These are phyloP conservation scores for Geotrichum bryndzae DNA, from an alignment of 1,139 yeast genomes.

Conservation along the genomic window DNA sequence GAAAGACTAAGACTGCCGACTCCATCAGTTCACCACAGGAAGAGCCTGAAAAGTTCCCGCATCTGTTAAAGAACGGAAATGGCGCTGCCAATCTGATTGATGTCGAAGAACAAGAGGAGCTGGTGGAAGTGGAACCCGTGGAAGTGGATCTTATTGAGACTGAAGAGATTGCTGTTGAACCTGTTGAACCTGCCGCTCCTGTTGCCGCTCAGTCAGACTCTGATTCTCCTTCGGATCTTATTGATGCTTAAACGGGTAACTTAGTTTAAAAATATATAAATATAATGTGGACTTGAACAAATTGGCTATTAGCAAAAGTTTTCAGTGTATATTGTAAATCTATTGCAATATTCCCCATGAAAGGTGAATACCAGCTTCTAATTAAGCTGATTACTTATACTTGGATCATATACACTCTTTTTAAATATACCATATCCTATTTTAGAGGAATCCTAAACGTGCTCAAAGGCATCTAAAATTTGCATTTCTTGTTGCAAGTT, in stretches of 20 bases:
- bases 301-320: background rate
- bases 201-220: background rate
- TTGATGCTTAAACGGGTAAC: background rate
- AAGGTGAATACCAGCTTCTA: too few species aligned
- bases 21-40: slow-evolving; percentile 29
- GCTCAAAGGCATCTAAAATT: too few species aligned
- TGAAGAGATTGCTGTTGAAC: background rate
- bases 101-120: slow-evolving; percentile 19
- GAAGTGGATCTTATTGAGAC: slow-evolving; percentile 7
- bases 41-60: slow-evolving; percentile 31
- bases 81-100: slow-evolving; percentile 25
- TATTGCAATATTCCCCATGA: too few species aligned
- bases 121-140: slow-evolving; percentile 22
- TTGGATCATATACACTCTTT: too few species aligned
- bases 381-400: too few species aligned
- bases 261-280: background rate
- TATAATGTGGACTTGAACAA: background rate
- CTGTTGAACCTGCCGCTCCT: background rate
- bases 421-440: too few species aligned
- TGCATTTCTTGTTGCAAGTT: too few species aligned
- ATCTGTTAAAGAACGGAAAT: slow-evolving; percentile 20
- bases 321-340: too few species aligned
- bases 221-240: background rate
- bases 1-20: slow-evolving; percentile 55
- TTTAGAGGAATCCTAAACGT: too few species aligned